These are phyloP conservation scores for Cyamopsis tetragonoloba DNA, from an alignment of 306 rosid genomes.

Conservation along the genomic window DNA sequence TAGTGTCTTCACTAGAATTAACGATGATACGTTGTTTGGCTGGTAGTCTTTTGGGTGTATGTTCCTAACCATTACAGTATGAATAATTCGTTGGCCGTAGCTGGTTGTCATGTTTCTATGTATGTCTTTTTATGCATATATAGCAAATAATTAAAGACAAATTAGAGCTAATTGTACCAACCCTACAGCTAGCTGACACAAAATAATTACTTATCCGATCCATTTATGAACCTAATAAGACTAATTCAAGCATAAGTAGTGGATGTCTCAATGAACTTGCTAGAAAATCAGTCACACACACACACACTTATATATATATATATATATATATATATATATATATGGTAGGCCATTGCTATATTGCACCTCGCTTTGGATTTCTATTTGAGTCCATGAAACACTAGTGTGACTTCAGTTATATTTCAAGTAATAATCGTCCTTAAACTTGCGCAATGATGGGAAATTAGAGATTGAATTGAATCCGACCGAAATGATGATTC, in stretches of 20 bases:
- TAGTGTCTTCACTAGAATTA: constrained; percentile 6
- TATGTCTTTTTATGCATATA: not conserved
- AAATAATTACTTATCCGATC: too few relatives aligned
- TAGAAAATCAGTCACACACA: not conserved
- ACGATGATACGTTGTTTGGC: constrained; percentile 9
- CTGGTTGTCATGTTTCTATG: constrained; percentile 16
- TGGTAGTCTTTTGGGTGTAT: not conserved
- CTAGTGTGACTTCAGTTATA: too few relatives aligned
- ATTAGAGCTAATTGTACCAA: constrained; percentile 19
- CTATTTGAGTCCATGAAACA: too few relatives aligned
- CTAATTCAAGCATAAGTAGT: not conserved
- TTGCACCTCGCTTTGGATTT: constrained; percentile 13
- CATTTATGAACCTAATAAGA: not conserved
- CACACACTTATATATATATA: too few relatives aligned
- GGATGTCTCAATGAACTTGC: not conserved
- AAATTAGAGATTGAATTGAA: constrained; percentile 23
- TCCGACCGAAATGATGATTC: constrained; percentile 35
- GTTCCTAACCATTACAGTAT: constrained; percentile 4
- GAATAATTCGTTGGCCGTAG: not conserved
- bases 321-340: too few relatives aligned
- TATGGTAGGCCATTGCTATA: constrained; percentile 27
- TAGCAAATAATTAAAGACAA: constrained; percentile 11
- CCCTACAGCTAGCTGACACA: not conserved
- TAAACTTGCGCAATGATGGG: constrained; percentile 23
- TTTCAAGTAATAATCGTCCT: not conserved